Conservation (phyloP, 1,284 basidiomycete genomes). For the Anthracocystis walkeri region DNA sequence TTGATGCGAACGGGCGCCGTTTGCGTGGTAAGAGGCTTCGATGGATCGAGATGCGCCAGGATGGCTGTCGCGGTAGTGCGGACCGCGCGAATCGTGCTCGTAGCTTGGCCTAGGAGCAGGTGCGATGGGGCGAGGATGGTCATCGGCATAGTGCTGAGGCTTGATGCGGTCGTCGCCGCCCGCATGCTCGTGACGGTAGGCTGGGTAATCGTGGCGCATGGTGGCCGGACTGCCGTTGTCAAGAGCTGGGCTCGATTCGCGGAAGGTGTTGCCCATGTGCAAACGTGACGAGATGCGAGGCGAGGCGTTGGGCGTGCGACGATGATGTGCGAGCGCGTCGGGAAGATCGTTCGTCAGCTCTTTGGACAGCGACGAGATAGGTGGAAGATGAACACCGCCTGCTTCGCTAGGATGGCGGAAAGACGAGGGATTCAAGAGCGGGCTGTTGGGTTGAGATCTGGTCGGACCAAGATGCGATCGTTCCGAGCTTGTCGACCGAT, state of each 20-base stretch:
- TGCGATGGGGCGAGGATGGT: constrained; percentile 34
- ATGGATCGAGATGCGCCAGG: constrained; percentile 10
- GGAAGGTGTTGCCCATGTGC: constrained; percentile 52
- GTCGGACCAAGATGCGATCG: constrained; percentile 39
- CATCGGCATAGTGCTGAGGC: constrained; percentile 31
- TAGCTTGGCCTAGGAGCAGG: constrained; percentile 33
- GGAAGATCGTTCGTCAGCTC: constrained; percentile 34
- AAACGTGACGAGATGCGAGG: constrained; percentile 30
- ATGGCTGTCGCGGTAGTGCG: constrained; percentile 20
- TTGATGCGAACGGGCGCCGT: constrained; percentile 15
- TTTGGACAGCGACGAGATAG: constrained; percentile 46
- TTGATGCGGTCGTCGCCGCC: constrained; percentile 33
- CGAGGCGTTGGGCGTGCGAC: constrained; percentile 41
- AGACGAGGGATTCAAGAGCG: constrained; percentile 34
- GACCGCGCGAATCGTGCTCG: constrained; percentile 23
- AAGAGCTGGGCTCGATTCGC: constrained; percentile 44
- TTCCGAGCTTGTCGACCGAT: constrained; percentile 48
- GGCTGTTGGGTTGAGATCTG: constrained; percentile 49
- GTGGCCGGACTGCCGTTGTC: constrained; percentile 36
- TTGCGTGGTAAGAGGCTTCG: constrained; percentile 29
- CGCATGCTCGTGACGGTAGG: constrained; percentile 34
- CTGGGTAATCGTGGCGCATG: constrained; percentile 39
- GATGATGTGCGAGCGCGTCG: constrained; percentile 36
- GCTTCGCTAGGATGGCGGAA: constrained; percentile 39
- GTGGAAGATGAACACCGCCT: constrained; percentile 37